Conservation (phyloP, 2,329 filamentous ascomycete species). For the Xylaria hypoxylon region DNA sequence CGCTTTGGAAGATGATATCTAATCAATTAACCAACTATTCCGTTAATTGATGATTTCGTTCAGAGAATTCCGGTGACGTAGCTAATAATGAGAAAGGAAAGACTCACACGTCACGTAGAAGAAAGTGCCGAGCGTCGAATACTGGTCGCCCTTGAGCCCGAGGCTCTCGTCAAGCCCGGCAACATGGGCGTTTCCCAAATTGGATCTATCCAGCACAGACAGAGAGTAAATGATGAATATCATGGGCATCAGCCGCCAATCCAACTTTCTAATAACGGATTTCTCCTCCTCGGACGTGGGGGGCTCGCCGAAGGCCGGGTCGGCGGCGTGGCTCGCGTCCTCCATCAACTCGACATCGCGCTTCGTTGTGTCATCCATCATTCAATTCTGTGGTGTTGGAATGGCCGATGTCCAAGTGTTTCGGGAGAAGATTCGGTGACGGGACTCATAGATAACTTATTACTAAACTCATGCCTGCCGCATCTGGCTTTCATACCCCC, state of each 20-base stretch:
- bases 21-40: background rate
- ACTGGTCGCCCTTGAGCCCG: constrained; percentile 43
- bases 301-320: background rate
- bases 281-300: constrained; percentile 35
- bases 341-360: constrained; percentile 2
- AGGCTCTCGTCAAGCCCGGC: constrained; percentile 49
- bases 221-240: constrained; percentile 49
- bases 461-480: background rate
- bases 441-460: background rate
- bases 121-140: constrained; percentile 47
- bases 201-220: constrained; percentile 51
- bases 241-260: constrained; percentile 43
- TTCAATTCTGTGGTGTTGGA: background rate
- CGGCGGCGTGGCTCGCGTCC: background rate
- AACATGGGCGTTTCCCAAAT: constrained; percentile 47
- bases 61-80: too few species aligned
- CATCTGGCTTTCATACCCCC: background rate
- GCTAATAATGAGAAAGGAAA: background rate
- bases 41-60: too few species aligned
- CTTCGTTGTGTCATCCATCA: constrained; percentile 17
- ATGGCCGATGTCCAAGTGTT: background rate
- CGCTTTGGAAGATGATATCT: constrained; percentile 39
- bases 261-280: constrained; percentile 31
- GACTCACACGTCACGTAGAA: constrained; percentile 44
- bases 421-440: background rate